A percentile compares a stretch with the other conserved stretches of the same genome.
Conservation (phyloP, 2,329 filamentous ascomycete species). For the Aspergillus persii region DNA sequence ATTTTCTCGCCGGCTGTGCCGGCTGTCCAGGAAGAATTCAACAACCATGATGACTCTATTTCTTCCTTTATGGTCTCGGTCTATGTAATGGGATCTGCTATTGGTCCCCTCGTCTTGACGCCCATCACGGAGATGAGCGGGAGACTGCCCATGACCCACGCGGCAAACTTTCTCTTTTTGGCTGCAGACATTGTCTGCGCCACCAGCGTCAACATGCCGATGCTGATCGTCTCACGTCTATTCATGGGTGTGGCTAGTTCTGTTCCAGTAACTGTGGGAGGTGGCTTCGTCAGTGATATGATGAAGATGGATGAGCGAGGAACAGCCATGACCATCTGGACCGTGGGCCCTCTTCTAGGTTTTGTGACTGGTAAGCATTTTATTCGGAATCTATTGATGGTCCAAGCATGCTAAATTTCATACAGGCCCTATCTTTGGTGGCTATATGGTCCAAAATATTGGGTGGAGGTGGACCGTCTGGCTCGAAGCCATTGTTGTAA, state of each 20-base stretch:
- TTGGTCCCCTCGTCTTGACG: slow-evolving; percentile 57
- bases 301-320: slow-evolving; percentile 50
- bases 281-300: slow-evolving; percentile 53
- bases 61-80: slow-evolving; percentile 56
- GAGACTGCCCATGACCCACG: slow-evolving; percentile 54
- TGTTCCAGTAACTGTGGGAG: slow-evolving; percentile 51
- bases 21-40: slow-evolving; percentile 44
- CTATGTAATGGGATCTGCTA: slow-evolving; percentile 57
- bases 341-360: slow-evolving; percentile 51
- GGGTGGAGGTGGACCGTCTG: slow-evolving; percentile 56
- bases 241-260: slow-evolving; percentile 47
- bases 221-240: slow-evolving; percentile 55
- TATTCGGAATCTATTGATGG: neutral
- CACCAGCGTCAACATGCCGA: slow-evolving; percentile 51
- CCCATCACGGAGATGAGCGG: slow-evolving; percentile 64
- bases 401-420: no score
- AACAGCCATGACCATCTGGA: slow-evolving; percentile 49
- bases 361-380: slow-evolving; percentile 41
- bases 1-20: slow-evolving; percentile 40
- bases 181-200: slow-evolving; percentile 64
- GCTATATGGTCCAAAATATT: slow-evolving; percentile 31
- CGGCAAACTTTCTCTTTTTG: slow-evolving; percentile 59
- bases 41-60: slow-evolving; percentile 38
- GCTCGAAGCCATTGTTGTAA: slow-evolving; percentile 47
- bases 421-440: slow-evolving; percentile 42